These are phyloP conservation scores for Thelephora aurantiotincta DNA, from an alignment of 768 basidiomycete genomes.

Conservation along the genomic window DNA sequence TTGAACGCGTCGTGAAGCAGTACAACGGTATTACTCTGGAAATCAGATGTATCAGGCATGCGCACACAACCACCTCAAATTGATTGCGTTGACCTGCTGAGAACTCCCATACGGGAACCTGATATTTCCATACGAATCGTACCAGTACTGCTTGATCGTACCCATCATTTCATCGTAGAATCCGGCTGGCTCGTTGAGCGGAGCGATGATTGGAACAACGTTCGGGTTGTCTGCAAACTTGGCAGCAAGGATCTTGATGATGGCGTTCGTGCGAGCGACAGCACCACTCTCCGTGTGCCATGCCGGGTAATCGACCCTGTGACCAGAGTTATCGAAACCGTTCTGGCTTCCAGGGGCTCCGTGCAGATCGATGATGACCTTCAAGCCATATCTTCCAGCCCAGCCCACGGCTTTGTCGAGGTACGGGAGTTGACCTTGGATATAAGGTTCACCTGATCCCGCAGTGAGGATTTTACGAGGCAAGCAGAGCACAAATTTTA, in stretches of 20 bases:
- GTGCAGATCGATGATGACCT: slow-evolving; percentile 62
- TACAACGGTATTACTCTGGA: slow-evolving; percentile 41
- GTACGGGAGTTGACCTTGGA: slow-evolving; percentile 64
- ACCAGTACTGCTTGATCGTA: slow-evolving; percentile 48
- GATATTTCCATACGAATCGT: slow-evolving; percentile 62
- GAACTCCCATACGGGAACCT: slow-evolving; percentile 20
- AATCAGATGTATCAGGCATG: slow-evolving; percentile 21
- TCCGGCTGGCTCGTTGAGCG: slow-evolving; percentile 76
- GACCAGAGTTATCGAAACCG: slow-evolving; percentile 76
- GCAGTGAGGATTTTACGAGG: background rate
- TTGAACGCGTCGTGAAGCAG: slow-evolving; percentile 76
- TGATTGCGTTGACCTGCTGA: slow-evolving; percentile 3
- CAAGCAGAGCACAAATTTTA: background rate
- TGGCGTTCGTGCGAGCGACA: slow-evolving; percentile 47
- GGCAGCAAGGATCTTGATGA: slow-evolving; percentile 48
- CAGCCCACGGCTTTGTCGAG: slow-evolving; percentile 52
- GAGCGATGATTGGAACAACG: slow-evolving; percentile 55
- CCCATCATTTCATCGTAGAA: slow-evolving; percentile 38
- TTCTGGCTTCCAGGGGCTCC: slow-evolving; percentile 78
- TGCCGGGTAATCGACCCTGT: slow-evolving; percentile 38
- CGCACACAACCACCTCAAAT: slow-evolving; percentile 17
- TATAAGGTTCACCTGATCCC: slow-evolving; percentile 53
- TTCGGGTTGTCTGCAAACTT: slow-evolving; percentile 39
- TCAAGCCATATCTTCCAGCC: slow-evolving; percentile 58
- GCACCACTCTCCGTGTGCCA: slow-evolving; percentile 62